Evolutionary conservation across 345 rosid genomes (phyloP).

Genomic region (Eucalyptus urophylla): DNA sequence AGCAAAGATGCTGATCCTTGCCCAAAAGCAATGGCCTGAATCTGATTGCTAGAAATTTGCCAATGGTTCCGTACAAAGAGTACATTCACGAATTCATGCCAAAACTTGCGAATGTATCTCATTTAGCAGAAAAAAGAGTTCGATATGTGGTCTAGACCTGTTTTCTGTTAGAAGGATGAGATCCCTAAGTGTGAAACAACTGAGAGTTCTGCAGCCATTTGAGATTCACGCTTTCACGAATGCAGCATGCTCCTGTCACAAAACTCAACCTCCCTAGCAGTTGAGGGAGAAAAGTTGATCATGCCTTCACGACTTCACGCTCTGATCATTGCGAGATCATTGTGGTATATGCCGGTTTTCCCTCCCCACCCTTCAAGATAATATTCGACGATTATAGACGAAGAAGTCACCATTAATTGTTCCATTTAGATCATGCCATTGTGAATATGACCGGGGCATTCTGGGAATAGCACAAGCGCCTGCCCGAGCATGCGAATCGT

Average conservation of each 20-base stretch:
- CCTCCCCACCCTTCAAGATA: neutral
- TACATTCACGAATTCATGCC: neutral
- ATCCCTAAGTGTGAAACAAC: neutral
- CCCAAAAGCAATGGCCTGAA: neutral
- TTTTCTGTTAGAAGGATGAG: neutral
- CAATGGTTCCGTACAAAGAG: neutral
- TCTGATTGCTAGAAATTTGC: neutral
- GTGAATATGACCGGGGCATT: neutral
- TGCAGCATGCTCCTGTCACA: neutral
- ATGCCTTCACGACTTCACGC: neutral
- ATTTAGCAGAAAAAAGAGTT: neutral
- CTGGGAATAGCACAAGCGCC: neutral
- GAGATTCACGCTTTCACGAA: neutral
- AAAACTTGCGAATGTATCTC: neutral
- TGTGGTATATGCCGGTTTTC: neutral
- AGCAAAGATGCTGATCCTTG: neutral
- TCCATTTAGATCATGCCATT: neutral
- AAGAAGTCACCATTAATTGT: neutral
- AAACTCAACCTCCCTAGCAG: neutral
- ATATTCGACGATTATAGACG: neutral
- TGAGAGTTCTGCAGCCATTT: neutral
- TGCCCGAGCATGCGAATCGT: neutral
- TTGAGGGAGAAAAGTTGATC: neutral
- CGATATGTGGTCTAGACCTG: neutral
- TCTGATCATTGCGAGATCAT: neutral